Evolutionary conservation across 805 yeast genomes (phyloP), one percentile per base, ranked within the genome.

Genomic region (Saccharomycopsis sp.): DNA sequence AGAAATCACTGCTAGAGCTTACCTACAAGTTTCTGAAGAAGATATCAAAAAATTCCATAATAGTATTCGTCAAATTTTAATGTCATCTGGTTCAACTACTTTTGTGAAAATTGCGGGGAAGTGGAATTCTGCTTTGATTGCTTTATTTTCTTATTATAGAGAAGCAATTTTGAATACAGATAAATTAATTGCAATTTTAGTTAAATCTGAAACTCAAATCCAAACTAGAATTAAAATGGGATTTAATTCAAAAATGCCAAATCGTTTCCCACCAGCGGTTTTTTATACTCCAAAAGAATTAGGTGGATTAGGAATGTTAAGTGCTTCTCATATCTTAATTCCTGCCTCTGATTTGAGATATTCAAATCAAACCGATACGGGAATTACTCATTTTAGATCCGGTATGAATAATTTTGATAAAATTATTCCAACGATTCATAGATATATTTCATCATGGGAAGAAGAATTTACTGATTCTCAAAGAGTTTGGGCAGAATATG

Each of bases 231-330:
- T 92, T 15, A 92, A 92, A 56, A 72, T 89, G 63, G 98, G 98
- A 0, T 67, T 92, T 46, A 92, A 92, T 53, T 89, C 97, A 12
- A 92, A 92, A 60, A 92, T 92, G 99, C 99, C 99, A 1, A 79
- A 96, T 0, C 69, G 99, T 41, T 92, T 92, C 62, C 99, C 99
- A 3, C 99, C 98, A 0, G 96, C 96, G 3, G 98, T 92, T 0
- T 92, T 92, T 53, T 92, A 92, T 56, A 87, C 98, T 0, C 98
- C 98, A 0, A 89, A 88, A 51, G 99, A 92, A 57, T 63, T 92
- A 3, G 98, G 99, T 37, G 99, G 99, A 33, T 63, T 92, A 33
- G 99, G 98, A 20, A 92, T 92, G 98, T 64, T 92, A 20, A 84
- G 95, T 66, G 97, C 97, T 0, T 85, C 96, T 12, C 98, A 92